Evolutionary conservation across 306 rosid genomes (phyloP).

Genomic region (Dalbergia oliveri): DNA sequence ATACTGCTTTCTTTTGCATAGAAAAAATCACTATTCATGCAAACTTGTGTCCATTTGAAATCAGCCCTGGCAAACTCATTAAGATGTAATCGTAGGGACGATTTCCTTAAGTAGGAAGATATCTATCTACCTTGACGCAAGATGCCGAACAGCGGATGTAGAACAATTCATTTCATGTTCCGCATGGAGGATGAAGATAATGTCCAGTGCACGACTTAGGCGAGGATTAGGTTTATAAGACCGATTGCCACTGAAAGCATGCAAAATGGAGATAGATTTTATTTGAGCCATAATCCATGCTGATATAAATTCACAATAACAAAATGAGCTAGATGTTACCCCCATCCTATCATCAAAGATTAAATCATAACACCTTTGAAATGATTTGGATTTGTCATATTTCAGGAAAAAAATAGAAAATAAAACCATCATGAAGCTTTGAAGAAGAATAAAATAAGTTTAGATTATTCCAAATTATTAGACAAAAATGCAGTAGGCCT

Average conservation of each 20-base stretch:
- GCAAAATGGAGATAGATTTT: conserved; percentile 18
- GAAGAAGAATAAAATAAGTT: neutral
- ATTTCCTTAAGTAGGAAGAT: conserved; percentile 7
- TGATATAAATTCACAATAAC: neutral
- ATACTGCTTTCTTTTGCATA: conserved; percentile 19
- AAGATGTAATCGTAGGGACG: conserved; percentile 16
- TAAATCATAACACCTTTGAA: conserved; percentile 1
- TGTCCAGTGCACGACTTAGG: conserved; percentile 81
- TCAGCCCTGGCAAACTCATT: neutral
- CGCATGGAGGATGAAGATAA: conserved; percentile 87
- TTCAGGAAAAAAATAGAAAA: neutral
- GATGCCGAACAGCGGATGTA: conserved; percentile 86
- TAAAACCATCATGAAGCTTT: conserved; percentile 17
- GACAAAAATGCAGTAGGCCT: conserved; percentile 31
- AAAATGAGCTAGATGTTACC: conserved; percentile 16
- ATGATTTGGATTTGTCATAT: neutral
- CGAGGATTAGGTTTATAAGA: conserved; percentile 87
- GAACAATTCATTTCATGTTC: conserved; percentile 99
- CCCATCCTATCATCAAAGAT: conserved; percentile 10
- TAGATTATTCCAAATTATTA: conserved; percentile 15
- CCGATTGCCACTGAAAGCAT: conserved; percentile 73
- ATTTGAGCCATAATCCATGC: neutral
- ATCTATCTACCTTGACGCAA: conserved; percentile 86
- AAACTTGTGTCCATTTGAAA: neutral
- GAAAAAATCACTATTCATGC: conserved; percentile 1